Evolutionary conservation across 1,139 yeast genomes (phyloP), one percentile per base, ranked within the genome.

Genomic region (Chernovozyma sophiae-reginae): DNA sequence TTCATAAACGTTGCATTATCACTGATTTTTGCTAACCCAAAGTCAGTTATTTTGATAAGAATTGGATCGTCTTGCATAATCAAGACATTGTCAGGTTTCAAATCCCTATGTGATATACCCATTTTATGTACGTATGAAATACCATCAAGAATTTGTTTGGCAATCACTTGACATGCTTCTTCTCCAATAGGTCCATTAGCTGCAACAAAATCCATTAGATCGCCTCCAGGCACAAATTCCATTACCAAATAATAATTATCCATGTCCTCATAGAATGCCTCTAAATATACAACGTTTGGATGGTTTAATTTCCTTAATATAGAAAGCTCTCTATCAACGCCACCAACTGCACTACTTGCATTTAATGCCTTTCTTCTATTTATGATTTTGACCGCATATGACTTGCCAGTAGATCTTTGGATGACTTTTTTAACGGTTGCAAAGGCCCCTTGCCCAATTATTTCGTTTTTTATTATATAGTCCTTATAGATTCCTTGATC

Each of bases 211-310:
- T 81, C 97, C 98, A 92, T 92, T 42, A 92, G 65, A 57, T 92
- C 98, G n/a, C 98, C 98, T 8, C 97, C 97, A 1, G 95, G 82
- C 15, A 92, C 94, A 49, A 82, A 83, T 54, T 92, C 98, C 97
- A 92, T 90, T 4, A 92, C 90, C 44, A 92, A 69, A 55, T 86
- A 92, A 57, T 86, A 86, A 50, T 76, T 78, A 42, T 82, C 85
- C 11, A 69, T 63, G 55, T 90, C 97, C 55, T 89, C 96, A 54
- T 81, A 89, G 49, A 85, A 86, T 7, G 89, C 92, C 51, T 84
- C 81, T 39, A 92, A 68, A 32, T 79, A 69, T 7, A 90, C 97
- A 30, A 92, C 86, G 43, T 89, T 79, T 4, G 94, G 89, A 56
- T 90, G 97, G 49, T 86, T 75, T 32, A 90, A 60, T 49, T 81